These are phyloP conservation scores for Lentinula aciculospora DNA, from an alignment of 768 basidiomycete genomes.

Conservation along the genomic window DNA sequence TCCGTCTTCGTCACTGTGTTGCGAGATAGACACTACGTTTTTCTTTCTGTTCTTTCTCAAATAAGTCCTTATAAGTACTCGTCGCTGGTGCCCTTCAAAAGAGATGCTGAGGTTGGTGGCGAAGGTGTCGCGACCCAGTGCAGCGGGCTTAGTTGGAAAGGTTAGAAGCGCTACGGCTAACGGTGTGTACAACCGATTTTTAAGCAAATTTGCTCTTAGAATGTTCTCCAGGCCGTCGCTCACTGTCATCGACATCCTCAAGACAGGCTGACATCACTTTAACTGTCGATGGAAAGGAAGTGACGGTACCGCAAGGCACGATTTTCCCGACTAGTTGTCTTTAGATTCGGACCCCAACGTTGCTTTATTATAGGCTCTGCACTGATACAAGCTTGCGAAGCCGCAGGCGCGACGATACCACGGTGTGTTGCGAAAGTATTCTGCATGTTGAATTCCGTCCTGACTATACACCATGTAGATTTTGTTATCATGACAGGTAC, in stretches of 20 bases:
- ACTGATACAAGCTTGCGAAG: slow-evolving; percentile 95
- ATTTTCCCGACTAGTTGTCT: slow-evolving; percentile 12
- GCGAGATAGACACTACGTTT: slow-evolving; percentile 1
- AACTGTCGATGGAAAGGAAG: slow-evolving; percentile 95
- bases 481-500: slow-evolving; percentile 85
- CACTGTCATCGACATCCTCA: slow-evolving; percentile 60
- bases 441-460: slow-evolving; percentile 5
- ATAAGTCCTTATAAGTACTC: neutral
- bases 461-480: slow-evolving; percentile 35
- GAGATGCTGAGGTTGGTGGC: slow-evolving; percentile 69
- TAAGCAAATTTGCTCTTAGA: slow-evolving; percentile 6
- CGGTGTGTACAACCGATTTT: neutral
- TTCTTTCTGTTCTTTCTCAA: slow-evolving; percentile 16
- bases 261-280: slow-evolving; percentile 80
- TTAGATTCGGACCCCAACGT: slow-evolving; percentile 4
- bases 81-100: neutral
- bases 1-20: slow-evolving; percentile 10
- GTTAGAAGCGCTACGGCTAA: slow-evolving; percentile 31
- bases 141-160: slow-evolving; percentile 66
- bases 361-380: slow-evolving; percentile 64
- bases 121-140: slow-evolving; percentile 50
- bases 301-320: slow-evolving; percentile 93
- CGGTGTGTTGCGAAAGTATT: slow-evolving; percentile 39
- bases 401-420: slow-evolving; percentile 77
- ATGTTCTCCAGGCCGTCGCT: slow-evolving; percentile 42